Evolutionary conservation across 1,284 basidiomycete genomes (phyloP).

Genomic region (Trichosporon ovoides): DNA sequence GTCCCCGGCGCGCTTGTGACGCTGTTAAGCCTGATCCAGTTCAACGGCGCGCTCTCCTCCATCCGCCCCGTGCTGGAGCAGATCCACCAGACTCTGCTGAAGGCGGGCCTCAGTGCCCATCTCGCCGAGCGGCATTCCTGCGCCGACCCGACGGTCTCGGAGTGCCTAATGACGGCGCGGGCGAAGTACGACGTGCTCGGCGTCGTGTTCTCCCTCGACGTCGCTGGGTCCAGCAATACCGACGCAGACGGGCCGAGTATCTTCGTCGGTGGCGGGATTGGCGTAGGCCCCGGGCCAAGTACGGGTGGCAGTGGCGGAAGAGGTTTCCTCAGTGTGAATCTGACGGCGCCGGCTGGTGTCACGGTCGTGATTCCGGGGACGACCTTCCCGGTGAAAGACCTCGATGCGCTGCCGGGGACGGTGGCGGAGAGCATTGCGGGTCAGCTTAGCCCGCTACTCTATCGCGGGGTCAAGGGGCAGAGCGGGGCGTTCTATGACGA

Average conservation of each 20-base stretch:
- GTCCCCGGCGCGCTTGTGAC: constrained; percentile 28
- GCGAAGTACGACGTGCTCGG: constrained; percentile 22
- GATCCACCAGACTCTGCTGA: constrained; percentile 18
- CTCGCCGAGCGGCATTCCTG: constrained; percentile 15
- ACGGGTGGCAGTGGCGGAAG: background rate
- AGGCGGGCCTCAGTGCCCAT: constrained; percentile 18
- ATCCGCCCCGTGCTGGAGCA: constrained; percentile 20
- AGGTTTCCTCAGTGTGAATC: constrained; percentile 18
- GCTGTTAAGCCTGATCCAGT: constrained; percentile 29
- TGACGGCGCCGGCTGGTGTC: constrained; percentile 16
- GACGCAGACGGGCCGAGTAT: background rate
- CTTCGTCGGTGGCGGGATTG: constrained; percentile 1
- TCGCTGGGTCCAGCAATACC: constrained; percentile 25
- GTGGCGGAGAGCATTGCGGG: constrained; percentile 23
- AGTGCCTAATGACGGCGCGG: constrained; percentile 15
- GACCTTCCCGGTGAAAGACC: constrained; percentile 30
- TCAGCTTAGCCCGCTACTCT: constrained; percentile 20
- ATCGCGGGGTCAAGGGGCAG: constrained; percentile 1
- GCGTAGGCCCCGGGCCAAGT: constrained; percentile 14
- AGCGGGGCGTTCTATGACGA: constrained; percentile 28
- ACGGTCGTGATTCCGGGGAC: constrained; percentile 22
- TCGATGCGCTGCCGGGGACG: constrained; percentile 24
- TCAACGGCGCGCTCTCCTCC: constrained; percentile 14
- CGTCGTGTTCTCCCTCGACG: constrained; percentile 21
- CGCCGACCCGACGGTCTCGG: constrained; percentile 5